A percentile compares a stretch with the other conserved stretches of the same genome.
phyloP scores from a whole-genome alignment of 2,329 filamentous ascomycete species.

The Sarocladium strictum region DNA sequence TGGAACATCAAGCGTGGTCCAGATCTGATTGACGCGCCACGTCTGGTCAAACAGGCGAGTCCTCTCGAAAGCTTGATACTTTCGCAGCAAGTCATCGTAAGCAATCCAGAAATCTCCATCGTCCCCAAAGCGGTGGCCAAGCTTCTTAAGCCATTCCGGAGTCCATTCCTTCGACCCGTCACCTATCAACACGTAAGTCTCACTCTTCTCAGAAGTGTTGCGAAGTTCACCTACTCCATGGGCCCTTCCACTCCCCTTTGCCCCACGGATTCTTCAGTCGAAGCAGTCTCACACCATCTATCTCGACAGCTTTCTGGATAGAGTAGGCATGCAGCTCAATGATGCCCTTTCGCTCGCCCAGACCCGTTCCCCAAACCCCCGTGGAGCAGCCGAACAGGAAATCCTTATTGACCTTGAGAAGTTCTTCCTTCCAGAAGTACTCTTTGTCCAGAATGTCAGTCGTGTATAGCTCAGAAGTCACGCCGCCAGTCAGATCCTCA shows the following conservation, averaged over 20 bases:
- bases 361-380: conserved; percentile 27
- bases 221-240: conserved; percentile 50
- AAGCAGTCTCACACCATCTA: conserved; percentile 55
- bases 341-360: conserved; percentile 47
- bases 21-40: conserved; percentile 43
- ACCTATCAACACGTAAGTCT: conserved; percentile 25
- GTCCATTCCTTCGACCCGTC: conserved; percentile 85
- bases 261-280: conserved; percentile 75
- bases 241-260: conserved; percentile 71
- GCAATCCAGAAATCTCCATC: conserved; percentile 63
- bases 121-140: conserved; percentile 70
- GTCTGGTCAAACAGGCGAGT: conserved; percentile 52
- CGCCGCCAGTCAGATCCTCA: conserved; percentile 58
- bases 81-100: conserved; percentile 52
- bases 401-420: conserved; percentile 71
- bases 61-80: conserved; percentile 52
- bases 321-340: conserved; percentile 56
- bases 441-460: conserved; percentile 65
- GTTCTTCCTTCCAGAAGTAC: conserved; percentile 69
- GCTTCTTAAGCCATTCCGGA: conserved; percentile 66
- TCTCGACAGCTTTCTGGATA: conserved; percentile 51
- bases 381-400: conserved; percentile 63
- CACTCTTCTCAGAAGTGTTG: neutral
- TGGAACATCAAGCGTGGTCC: conserved; percentile 47
- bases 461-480: conserved; percentile 60